Percentiles rank a stretch among this genome's conserved stretches.
Evolutionary conservation across 208 protist species (phyloP).

Genomic region (Leishmania guyanensis): DNA sequence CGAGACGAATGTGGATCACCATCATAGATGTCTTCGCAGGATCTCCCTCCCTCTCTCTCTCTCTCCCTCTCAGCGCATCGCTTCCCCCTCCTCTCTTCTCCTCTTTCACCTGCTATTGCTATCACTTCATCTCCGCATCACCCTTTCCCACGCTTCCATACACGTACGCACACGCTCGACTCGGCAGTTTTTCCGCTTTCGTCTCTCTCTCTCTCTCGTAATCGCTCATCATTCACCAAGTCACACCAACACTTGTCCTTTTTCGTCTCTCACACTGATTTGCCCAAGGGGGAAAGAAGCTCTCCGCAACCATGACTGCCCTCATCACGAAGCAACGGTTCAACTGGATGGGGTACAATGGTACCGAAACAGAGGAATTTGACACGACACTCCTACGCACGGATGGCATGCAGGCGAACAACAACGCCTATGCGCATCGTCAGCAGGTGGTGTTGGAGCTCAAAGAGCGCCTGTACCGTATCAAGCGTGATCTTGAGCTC

Average conservation of each 20-base stretch:
- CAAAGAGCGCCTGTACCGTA: conserved; percentile 66
- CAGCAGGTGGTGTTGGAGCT: conserved; percentile 62
- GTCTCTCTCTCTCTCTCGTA: not conserved
- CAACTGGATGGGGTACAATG: conserved; percentile 90
- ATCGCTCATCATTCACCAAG: not conserved
- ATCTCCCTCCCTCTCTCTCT: not conserved
- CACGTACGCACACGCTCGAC: not conserved
- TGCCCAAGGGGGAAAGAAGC: no score
- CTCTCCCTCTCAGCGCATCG: not conserved
- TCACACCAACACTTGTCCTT: not conserved
- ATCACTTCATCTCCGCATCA: not conserved
- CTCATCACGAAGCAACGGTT: conserved; percentile 68
- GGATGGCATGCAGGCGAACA: conserved; percentile 26
- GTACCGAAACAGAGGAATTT: conserved; percentile 64
- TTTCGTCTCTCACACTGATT: not conserved
- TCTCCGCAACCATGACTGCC: conserved; percentile 33
- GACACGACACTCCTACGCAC: conserved; percentile 49
- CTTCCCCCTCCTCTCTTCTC: not conserved
- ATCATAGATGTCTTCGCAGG: not conserved
- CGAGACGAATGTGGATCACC: not conserved
- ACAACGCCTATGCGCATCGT: conserved; percentile 66
- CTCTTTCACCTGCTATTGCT: not conserved
- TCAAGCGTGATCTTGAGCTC: conserved; percentile 81
- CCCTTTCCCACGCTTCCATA: not conserved
- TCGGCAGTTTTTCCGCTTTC: not conserved